phyloP scores from a whole-genome alignment of 305 asterid species.

The Solanum aculeatissimum region DNA sequence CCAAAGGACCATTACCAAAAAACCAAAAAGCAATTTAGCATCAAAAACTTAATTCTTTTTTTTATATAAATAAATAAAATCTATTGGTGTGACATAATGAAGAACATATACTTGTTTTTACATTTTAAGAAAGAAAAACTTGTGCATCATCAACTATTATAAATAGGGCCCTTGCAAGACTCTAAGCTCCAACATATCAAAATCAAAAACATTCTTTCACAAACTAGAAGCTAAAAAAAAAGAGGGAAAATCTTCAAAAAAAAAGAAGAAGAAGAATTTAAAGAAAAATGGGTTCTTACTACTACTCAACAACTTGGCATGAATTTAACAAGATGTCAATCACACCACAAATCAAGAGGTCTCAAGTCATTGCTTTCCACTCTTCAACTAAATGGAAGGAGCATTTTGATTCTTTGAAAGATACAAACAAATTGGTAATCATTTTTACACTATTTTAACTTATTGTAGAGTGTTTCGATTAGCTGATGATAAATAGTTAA shows the following conservation, averaged over 20 bases:
- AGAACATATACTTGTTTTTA: neutral
- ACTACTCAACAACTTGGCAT: neutral
- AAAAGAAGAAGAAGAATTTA: too few relatives aligned
- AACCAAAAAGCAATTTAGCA: neutral
- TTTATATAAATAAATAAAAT: neutral
- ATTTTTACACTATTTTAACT: neutral
- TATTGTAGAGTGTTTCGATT: neutral
- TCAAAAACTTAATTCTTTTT: neutral
- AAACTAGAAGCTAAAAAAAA: neutral
- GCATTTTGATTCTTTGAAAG: neutral
- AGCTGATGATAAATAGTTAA: neutral
- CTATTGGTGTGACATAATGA: neutral
- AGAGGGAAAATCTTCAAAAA: neutral
- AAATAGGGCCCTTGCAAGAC: neutral
- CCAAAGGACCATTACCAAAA: neutral
- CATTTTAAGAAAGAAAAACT: neutral
- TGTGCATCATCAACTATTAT: neutral
- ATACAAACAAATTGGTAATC: neutral
- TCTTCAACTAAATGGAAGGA: constrained; percentile 56
- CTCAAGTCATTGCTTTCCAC: constrained; percentile 45
- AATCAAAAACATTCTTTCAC: neutral
- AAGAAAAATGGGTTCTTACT: neutral
- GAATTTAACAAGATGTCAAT: neutral
- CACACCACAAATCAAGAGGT: constrained; percentile 10
- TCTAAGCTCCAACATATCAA: neutral